These are phyloP conservation scores for Scleroderma bovista DNA, from an alignment of 768 basidiomycete species.

Conservation along the genomic window DNA sequence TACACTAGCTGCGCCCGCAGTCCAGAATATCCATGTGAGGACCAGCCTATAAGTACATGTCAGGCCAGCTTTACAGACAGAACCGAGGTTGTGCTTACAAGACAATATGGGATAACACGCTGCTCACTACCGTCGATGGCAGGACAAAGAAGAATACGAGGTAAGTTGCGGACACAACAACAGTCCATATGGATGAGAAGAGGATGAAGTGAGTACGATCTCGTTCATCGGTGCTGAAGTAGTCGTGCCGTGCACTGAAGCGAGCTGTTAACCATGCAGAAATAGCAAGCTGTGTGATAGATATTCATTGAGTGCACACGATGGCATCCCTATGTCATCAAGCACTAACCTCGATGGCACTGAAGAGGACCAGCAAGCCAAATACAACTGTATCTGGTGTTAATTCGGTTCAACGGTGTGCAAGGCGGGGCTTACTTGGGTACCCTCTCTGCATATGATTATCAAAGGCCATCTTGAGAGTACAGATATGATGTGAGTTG, in stretches of 20 bases:
- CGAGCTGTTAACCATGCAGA: constrained; percentile 66
- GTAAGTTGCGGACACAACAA: constrained; percentile 48
- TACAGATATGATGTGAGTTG: constrained; percentile 3
- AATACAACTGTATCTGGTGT: constrained; percentile 42
- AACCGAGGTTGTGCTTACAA: constrained; percentile 41
- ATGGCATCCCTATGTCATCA: not conserved
- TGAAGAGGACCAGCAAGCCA: constrained; percentile 49
- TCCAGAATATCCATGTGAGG: constrained; percentile 77
- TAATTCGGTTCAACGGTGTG: not conserved
- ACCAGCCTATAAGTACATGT: constrained; percentile 40
- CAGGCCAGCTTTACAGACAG: not conserved
- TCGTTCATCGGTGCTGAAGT: constrained; percentile 41
- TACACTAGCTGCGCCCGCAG: constrained; percentile 64
- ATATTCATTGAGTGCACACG: not conserved
- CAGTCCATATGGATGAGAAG: constrained; percentile 71
- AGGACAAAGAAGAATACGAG: constrained; percentile 49
- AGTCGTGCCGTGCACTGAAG: constrained; percentile 55
- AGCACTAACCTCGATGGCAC: constrained; percentile 55
- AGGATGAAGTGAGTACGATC: constrained; percentile 63
- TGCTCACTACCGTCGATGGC: constrained; percentile 46
- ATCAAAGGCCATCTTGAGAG: constrained; percentile 32
- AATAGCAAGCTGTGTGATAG: constrained; percentile 48
- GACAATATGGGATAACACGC: constrained; percentile 55
- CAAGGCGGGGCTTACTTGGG: constrained; percentile 37
- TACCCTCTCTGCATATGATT: constrained; percentile 47